Conservation (phyloP, 1,284 basidiomycete species). For the Ceratobasidium sp. region DNA sequence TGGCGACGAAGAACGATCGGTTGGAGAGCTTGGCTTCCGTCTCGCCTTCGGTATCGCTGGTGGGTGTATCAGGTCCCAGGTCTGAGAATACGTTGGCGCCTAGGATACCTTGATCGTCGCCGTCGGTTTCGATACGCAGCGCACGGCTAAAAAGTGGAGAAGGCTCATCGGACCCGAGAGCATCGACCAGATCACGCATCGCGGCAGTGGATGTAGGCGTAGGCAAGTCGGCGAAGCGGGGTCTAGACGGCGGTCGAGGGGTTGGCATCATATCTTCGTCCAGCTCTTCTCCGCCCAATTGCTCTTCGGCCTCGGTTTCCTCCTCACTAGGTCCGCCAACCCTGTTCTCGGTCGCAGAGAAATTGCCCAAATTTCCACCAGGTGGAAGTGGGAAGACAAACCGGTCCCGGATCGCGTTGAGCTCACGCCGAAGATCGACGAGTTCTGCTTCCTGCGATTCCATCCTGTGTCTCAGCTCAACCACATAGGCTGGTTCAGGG, state of each 20-base stretch:
- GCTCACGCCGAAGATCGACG: slow-evolving; percentile 18
- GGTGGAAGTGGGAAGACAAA: slow-evolving; percentile 22
- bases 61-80: not conserved
- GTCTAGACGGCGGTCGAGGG: slow-evolving; percentile 22
- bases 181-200: slow-evolving; percentile 22
- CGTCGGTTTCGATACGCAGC: not conserved
- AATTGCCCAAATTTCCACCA: not conserved
- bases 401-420: slow-evolving; percentile 5
- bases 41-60: not conserved
- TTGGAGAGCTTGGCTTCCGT: not conserved
- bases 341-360: not conserved
- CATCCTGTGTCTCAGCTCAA: slow-evolving; percentile 15
- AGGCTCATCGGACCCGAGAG: slow-evolving; percentile 13
- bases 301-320: too few species aligned
- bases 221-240: not conserved
- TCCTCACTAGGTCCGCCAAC: too few species aligned
- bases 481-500: not conserved
- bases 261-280: slow-evolving; percentile 39
- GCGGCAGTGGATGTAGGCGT: not conserved
- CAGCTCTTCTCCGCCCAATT: not conserved
- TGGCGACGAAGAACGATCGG: not conserved
- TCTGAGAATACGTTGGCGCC: slow-evolving; percentile 1
- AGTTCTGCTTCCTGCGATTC: slow-evolving; percentile 32
- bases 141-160: slow-evolving; percentile 21
- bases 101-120: not conserved